These are phyloP conservation scores for Microsporum audouinii DNA, from an alignment of 2,329 filamentous ascomycete genomes.

Conservation along the genomic window DNA sequence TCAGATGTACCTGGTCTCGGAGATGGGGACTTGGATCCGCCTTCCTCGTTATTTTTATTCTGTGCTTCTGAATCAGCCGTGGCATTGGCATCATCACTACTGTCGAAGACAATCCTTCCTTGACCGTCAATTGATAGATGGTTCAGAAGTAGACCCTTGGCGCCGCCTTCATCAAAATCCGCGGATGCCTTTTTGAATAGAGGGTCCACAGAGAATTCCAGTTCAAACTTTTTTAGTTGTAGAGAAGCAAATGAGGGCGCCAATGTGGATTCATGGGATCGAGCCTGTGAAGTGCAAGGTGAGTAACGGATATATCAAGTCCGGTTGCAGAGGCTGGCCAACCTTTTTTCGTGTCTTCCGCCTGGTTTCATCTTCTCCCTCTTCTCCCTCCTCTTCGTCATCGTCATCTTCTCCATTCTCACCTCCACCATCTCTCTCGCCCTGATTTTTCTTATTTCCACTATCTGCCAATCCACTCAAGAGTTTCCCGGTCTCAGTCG, in stretches of 20 bases:
- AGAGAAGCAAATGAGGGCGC: constrained; percentile 77
- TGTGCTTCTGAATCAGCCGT: constrained; percentile 28
- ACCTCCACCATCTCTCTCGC: constrained; percentile 49
- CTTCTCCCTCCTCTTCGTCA: constrained; percentile 26
- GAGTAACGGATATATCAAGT: background rate
- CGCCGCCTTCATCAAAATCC: constrained; percentile 95
- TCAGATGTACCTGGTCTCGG: constrained; percentile 27
- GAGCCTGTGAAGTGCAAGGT: constrained; percentile 38
- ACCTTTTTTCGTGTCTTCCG: constrained; percentile 62
- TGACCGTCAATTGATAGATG: constrained; percentile 90
- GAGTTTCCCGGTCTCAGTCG: constrained; percentile 90
- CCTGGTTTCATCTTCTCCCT: constrained; percentile 27
- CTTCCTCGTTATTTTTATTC: constrained; percentile 22
- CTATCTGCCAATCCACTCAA: constrained; percentile 79
- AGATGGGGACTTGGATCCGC: constrained; percentile 27
- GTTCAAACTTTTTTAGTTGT: constrained; percentile 92
- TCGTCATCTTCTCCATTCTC: constrained; percentile 56
- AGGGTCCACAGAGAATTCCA: constrained; percentile 92
- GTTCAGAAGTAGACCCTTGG: constrained; percentile 87
- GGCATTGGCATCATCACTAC: constrained; percentile 68
- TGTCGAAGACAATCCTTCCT: constrained; percentile 94
- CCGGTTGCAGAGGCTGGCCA: constrained; percentile 6
- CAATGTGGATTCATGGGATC: constrained; percentile 85
- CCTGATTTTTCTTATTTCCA: constrained; percentile 56
- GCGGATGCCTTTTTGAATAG: constrained; percentile 99